These are phyloP conservation scores for Solanum neorickii DNA, from an alignment of 257 asterid species.

Conservation along the genomic window DNA sequence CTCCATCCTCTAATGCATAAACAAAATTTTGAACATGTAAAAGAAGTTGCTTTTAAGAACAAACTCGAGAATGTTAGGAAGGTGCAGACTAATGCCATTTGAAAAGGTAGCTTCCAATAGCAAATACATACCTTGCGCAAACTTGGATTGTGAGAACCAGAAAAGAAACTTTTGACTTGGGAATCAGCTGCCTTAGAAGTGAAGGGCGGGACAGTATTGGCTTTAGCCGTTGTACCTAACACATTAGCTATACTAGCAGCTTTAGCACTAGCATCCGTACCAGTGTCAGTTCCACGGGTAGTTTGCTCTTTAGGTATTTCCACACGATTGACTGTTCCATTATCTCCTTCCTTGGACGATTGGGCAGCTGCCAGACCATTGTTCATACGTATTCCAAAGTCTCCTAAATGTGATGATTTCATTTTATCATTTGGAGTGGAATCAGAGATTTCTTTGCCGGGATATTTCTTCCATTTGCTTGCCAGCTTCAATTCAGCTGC, in stretches of 20 bases:
- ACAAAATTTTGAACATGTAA: background rate
- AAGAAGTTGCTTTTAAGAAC: background rate
- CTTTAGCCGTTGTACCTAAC: slow-evolving; percentile 19
- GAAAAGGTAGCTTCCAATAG: background rate
- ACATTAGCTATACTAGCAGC: slow-evolving; percentile 15
- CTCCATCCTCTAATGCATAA: background rate
- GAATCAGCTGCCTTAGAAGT: slow-evolving; percentile 12
- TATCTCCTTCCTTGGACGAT: slow-evolving; percentile 16
- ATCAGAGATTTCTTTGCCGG: slow-evolving; percentile 19
- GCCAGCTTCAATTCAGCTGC: slow-evolving; percentile 63
- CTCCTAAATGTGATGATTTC: slow-evolving; percentile 19
- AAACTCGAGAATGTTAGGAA: background rate
- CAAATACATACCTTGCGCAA: slow-evolving; percentile 38
- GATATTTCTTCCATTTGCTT: slow-evolving; percentile 42
- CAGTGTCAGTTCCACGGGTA: slow-evolving; percentile 17
- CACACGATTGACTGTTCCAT: slow-evolving; percentile 9
- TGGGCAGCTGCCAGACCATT: slow-evolving; percentile 14
- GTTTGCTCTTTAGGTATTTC: slow-evolving; percentile 18
- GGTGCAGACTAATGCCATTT: background rate
- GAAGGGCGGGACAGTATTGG: slow-evolving; percentile 13
- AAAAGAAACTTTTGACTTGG: slow-evolving; percentile 1
- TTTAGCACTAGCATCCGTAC: slow-evolving; percentile 15
- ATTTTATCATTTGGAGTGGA: slow-evolving; percentile 19
- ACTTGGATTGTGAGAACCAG: slow-evolving; percentile 21
- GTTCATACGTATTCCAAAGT: slow-evolving; percentile 17